Base-by-base conservation (phyloP, 805 yeast species). In the Myxozyma kluyveri region DNA sequence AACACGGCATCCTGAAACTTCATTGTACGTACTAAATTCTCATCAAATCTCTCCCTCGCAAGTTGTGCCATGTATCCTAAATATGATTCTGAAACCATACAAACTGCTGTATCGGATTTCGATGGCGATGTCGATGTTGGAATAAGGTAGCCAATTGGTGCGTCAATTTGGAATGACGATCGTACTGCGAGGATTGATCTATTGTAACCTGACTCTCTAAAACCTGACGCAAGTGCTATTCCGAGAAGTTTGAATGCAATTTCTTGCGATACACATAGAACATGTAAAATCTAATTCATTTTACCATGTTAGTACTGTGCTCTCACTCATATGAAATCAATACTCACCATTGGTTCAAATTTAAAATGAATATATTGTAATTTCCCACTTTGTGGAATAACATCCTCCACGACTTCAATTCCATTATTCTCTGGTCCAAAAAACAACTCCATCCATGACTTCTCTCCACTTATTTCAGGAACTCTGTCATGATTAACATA, bases 151-250 rank as follows among this genome's bases (percentile, higher is more conserved):
- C 90, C 96, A 29, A 88, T 78, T 0, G 96, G 96, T 0, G 83
- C 74, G 64, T 88, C 96, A 22, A 88, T 66, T 56, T 80, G 79
- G 51, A 88, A 81, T 3, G 88, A 81, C 39, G 81, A 84, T 57
- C 96, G 73, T 18, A 88, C 69, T 0, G 89, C 96, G 4, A 88
- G 95, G 10, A 84, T 73, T 60, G 81, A 79, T 61, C 88, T 86
- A 5, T 95, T 95, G 42, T 88, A 86, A 0, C 96, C 96, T 27
- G 87, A 77, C 67, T 88, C 96, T 62, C 96, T 75, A 63, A 84
- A 88, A 2, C 96, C 96, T 69, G 93, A 84, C 1, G 78, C 76
- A 87, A 88, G 83, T 0, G 95, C 95, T 0, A 78, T 69, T 33
- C 82, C 78, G 57, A 82, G 86, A 9, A 88, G 66, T 36, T 68